Evolutionary conservation across 495 filamentous ascomycete genomes (phyloP).

Genomic region (Aspergillus hancockii): DNA sequence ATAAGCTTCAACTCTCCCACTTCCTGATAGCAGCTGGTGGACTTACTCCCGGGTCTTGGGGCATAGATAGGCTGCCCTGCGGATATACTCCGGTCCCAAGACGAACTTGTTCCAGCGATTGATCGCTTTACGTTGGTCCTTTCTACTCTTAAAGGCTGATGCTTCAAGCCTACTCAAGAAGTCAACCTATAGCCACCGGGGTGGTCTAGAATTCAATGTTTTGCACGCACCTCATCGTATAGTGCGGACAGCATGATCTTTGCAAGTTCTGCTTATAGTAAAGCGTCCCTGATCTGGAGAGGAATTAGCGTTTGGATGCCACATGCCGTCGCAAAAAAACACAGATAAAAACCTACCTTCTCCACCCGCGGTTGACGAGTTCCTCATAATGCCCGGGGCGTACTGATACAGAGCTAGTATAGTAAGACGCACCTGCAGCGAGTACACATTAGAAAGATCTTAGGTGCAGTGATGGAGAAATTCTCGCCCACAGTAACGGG

Average conservation of each 20-base stretch:
- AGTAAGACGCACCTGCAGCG: slow-evolving; percentile 77
- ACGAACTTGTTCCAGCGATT: slow-evolving; percentile 90
- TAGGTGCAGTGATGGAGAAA: slow-evolving; percentile 19
- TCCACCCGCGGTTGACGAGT: slow-evolving; percentile 86
- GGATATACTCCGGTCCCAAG: slow-evolving; percentile 74
- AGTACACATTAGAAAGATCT: slow-evolving; percentile 18
- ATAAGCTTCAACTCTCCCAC: slow-evolving; percentile 14
- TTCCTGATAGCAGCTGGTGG: background rate
- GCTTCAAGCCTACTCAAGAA: slow-evolving; percentile 62
- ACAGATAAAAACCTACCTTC: slow-evolving; percentile 54
- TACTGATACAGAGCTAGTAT: slow-evolving; percentile 68
- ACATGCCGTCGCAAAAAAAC: background rate
- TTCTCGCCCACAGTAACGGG: slow-evolving; percentile 9
- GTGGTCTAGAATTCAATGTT: slow-evolving; percentile 1
- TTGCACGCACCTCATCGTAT: slow-evolving; percentile 71
- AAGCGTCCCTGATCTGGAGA: slow-evolving; percentile 66
- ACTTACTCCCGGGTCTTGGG: slow-evolving; percentile 75
- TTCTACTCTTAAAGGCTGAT: slow-evolving; percentile 64
- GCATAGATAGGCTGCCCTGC: slow-evolving; percentile 68
- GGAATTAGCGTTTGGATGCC: slow-evolving; percentile 20
- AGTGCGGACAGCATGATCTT: slow-evolving; percentile 90
- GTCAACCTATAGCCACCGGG: background rate
- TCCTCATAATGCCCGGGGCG: slow-evolving; percentile 73
- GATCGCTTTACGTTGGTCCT: slow-evolving; percentile 82
- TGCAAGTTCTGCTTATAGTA: slow-evolving; percentile 88